Conservation (phyloP, 2,329 filamentous ascomycete genomes). For the Microdochium paspali region DNA sequence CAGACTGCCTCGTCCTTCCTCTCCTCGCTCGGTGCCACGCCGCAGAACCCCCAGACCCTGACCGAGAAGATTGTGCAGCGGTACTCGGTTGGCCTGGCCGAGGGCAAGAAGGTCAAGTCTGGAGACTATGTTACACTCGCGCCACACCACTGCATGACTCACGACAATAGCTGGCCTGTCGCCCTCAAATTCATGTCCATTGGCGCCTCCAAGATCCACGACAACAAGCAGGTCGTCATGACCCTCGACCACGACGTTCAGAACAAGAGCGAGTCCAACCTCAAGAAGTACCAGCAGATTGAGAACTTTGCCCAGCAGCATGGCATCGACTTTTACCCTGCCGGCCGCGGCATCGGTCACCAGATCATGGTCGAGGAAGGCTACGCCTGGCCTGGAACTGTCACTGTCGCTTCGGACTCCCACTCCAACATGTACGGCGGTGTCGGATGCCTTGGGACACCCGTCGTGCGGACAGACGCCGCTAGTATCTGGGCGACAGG, state of each 20-base stretch:
- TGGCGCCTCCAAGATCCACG: constrained; percentile 63
- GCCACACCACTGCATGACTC: constrained; percentile 68
- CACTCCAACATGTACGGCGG: constrained; percentile 83
- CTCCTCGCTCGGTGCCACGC: constrained; percentile 32
- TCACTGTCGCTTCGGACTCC: constrained; percentile 69
- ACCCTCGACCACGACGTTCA: constrained; percentile 85
- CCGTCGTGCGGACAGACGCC: constrained; percentile 81
- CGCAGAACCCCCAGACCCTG: constrained; percentile 58
- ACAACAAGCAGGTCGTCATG: constrained; percentile 69
- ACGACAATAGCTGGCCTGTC: constrained; percentile 75
- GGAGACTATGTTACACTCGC: constrained; percentile 78
- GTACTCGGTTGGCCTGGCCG: constrained; percentile 65
- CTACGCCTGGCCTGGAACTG: constrained; percentile 72
- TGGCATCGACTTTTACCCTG: constrained; percentile 67
- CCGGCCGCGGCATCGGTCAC: constrained; percentile 77
- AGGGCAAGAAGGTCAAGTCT: constrained; percentile 64
- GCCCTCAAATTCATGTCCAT: constrained; percentile 73
- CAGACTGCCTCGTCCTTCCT: constrained; percentile 44
- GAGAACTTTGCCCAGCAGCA: constrained; percentile 73
- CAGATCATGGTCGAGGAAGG: constrained; percentile 86
- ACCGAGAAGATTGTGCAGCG: constrained; percentile 89
- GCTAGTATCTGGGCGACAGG: constrained; percentile 79
- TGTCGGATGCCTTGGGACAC: constrained; percentile 65
- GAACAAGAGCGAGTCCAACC: constrained; percentile 67
- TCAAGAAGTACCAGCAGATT: constrained; percentile 76